phyloP scores from a whole-genome alignment of 495 filamentous ascomycete genomes.

The Xanthoparmelia taractica region DNA sequence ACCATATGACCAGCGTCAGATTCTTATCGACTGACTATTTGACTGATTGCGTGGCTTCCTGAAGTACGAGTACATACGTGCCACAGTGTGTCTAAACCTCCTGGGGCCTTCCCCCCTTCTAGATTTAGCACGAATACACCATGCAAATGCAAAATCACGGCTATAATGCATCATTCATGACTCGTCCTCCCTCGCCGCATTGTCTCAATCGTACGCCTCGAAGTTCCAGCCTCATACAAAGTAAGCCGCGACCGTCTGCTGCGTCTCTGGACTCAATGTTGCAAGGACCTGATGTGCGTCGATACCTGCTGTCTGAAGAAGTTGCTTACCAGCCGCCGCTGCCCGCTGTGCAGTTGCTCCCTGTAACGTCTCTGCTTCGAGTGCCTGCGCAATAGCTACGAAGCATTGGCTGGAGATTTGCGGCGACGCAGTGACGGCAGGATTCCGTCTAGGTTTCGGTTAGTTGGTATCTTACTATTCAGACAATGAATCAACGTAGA shows the following conservation, averaged over 20 bases:
- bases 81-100: not conserved
- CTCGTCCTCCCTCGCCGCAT: not conserved
- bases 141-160: conserved; percentile 14
- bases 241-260: conserved; percentile 63
- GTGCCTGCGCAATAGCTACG: conserved; percentile 70
- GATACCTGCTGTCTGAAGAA: conserved; percentile 60
- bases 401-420: conserved; percentile 71
- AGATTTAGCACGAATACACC: not conserved
- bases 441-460: conserved; percentile 62
- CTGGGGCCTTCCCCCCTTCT: conserved; percentile 1
- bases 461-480: not conserved
- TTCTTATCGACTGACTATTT: not conserved
- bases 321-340: conserved; percentile 60
- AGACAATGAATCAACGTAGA: not conserved
- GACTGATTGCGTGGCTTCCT: not conserved
- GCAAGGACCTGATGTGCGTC: conserved; percentile 64
- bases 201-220: not conserved
- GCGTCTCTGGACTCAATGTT: conserved; percentile 64
- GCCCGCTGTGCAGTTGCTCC: conserved; percentile 69
- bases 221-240: conserved; percentile 35
- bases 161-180: conserved; percentile 17
- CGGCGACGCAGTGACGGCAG: conserved; percentile 52
- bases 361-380: conserved; percentile 84
- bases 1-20: not conserved
- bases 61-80: conserved; percentile 8